Evolutionary conservation across 2,329 filamentous ascomycete species (phyloP), one percentile per base, ranked within the genome.

Genomic region (Ophiocordyceps camponoti-floridani): DNA sequence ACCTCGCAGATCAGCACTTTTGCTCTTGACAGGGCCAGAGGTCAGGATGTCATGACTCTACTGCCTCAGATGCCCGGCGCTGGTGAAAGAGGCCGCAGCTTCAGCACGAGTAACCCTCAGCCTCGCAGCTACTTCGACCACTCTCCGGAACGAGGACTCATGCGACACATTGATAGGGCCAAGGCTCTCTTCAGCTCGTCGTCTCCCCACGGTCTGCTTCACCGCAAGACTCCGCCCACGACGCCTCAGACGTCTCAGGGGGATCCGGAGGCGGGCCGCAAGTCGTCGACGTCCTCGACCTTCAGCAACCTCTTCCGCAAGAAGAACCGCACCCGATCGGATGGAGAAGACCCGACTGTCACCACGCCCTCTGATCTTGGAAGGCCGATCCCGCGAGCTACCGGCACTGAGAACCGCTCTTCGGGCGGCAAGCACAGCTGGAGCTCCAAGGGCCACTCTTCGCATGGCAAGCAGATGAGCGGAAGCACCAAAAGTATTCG

Each of bases 231-330:
- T 5, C 46, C 47, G 13, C 48, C 49, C 18, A 48, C 50, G 23
- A 45, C 47, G 4, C 28, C 28, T 30, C 28, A 27, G 45, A 30
- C 42, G 42, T 8, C 44, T 41, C 4, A 9, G 28, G 28, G 12
- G 28, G 47, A 43, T 18, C 42, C 41, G 11, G 40, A 35, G 9
- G 31, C 45, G 14, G 43, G 41, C 26, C 48, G 48, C 35, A 53
- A 50, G n/a, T 51, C 56, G 16, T 50, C 54, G n/a, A 38, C 35
- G 9, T 38, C 35, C 4, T 50, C 53, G 1, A 41, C 51, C 1
- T 48, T 59, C 12, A 44, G 52, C 4, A 50, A 45, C 26, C 44
- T 59, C 8, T 54, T 59, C 40, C 54, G 55, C 18, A 58, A 52
- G 33, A 51, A 51, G 31, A 47, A 48, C 23, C 51, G 50, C 35